Evolutionary conservation across 2,329 filamentous ascomycete species (phyloP).

Genomic region (Fusarium sp.): DNA sequence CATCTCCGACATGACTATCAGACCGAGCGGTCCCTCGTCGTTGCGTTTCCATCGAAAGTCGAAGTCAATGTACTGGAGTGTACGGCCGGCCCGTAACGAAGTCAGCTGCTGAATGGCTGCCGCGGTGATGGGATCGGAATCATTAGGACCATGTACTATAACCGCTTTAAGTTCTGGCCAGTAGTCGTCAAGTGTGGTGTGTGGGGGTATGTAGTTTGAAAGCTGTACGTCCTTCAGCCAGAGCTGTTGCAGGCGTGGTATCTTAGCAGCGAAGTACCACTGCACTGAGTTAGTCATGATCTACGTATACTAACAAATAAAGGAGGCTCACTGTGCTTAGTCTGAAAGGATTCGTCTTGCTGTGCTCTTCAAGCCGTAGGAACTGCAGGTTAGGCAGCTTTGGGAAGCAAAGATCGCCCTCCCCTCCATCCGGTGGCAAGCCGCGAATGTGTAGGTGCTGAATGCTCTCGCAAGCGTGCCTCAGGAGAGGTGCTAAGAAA

Average conservation of each 20-base stretch:
- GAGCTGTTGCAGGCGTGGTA: slow-evolving; percentile 54
- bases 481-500: slow-evolving; percentile 41
- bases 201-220: slow-evolving; percentile 11
- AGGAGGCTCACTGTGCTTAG: slow-evolving; percentile 42
- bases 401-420: slow-evolving; percentile 33
- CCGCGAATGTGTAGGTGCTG: slow-evolving; percentile 47
- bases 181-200: slow-evolving; percentile 36
- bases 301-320: neutral
- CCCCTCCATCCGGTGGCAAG: slow-evolving; percentile 34
- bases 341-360: slow-evolving; percentile 31
- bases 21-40: slow-evolving; percentile 41
- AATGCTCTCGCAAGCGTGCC: slow-evolving; percentile 42
- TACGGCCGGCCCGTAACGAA: slow-evolving; percentile 49
- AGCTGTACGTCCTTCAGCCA: slow-evolving; percentile 51
- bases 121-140: slow-evolving; percentile 44
- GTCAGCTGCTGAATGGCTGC: slow-evolving; percentile 45
- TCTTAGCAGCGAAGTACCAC: slow-evolving; percentile 48
- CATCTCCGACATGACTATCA: slow-evolving; percentile 33
- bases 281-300: slow-evolving; percentile 32
- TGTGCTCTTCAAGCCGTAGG: slow-evolving; percentile 50
- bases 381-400: slow-evolving; percentile 51
- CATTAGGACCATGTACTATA: slow-evolving; percentile 44
- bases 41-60: slow-evolving; percentile 49
- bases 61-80: slow-evolving; percentile 53
- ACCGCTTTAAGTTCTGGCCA: slow-evolving; percentile 54